Percentiles rank a stretch among this genome's conserved stretches.
Evolutionary conservation across 306 rosid species (phyloP).

Genomic region (Cucurbita pepo): DNA sequence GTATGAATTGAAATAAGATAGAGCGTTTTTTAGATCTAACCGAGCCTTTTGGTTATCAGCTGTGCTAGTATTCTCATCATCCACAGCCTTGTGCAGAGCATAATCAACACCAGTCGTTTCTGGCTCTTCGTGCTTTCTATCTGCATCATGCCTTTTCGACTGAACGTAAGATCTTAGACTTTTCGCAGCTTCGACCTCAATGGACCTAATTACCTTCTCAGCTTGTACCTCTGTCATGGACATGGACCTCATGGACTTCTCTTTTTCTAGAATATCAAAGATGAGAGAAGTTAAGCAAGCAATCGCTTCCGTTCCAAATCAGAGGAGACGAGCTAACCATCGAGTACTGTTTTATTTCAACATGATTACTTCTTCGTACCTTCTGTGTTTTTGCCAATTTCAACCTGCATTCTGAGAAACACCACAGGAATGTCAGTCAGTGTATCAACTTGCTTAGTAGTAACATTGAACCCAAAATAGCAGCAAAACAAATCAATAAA

Average conservation of each 20-base stretch:
- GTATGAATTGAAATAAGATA: neutral
- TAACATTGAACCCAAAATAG: neutral
- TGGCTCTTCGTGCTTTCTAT: constrained; percentile 24
- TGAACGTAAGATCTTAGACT: constrained; percentile 29
- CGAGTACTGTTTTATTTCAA: constrained; percentile 73
- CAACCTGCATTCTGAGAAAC: constrained; percentile 89
- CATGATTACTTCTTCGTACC: constrained; percentile 50
- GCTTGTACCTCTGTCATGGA: constrained; percentile 63
- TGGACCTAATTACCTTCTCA: constrained; percentile 33
- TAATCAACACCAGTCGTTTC: constrained; percentile 29
- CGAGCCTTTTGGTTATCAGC: constrained; percentile 26
- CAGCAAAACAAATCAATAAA: neutral
- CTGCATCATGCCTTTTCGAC: constrained; percentile 13
- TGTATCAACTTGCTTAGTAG: neutral
- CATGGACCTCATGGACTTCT: neutral
- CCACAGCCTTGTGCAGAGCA: no score
- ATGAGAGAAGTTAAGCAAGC: neutral
- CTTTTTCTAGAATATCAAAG: neutral
- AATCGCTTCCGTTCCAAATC: constrained; percentile 2
- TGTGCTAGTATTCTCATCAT: constrained; percentile 17
- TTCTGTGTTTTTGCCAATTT: constrained; percentile 84
- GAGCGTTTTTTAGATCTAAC: constrained; percentile 13
- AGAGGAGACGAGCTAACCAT: constrained; percentile 30
- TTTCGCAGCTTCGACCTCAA: constrained; percentile 63
- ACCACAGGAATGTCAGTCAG: neutral